These are phyloP conservation scores for Leccinum solheimii DNA, from an alignment of 1,284 basidiomycete species.

Conservation along the genomic window DNA sequence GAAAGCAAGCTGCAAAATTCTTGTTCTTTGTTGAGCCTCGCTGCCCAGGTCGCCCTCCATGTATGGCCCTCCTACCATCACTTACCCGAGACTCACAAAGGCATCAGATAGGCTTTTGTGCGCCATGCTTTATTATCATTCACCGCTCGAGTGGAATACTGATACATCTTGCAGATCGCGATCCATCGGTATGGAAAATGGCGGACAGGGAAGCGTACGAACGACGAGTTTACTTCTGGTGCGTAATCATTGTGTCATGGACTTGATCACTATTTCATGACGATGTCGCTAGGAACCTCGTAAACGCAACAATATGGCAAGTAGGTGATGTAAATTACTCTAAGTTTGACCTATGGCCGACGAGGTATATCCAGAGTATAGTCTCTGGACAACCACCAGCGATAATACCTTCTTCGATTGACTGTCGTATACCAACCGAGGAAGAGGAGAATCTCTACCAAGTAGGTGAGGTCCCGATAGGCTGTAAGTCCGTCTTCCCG, in stretches of 20 bases:
- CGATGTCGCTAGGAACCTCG: slow-evolving; percentile 37
- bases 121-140: slow-evolving; percentile 17
- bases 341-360: not conserved
- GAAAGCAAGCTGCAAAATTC: slow-evolving; percentile 50
- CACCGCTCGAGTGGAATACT: slow-evolving; percentile 1
- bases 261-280: not conserved
- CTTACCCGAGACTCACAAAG: slow-evolving; percentile 1
- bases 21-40: slow-evolving; percentile 47
- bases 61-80: slow-evolving; percentile 31
- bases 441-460: slow-evolving; percentile 46
- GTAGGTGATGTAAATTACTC: slow-evolving; percentile 1
- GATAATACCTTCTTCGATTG: slow-evolving; percentile 41
- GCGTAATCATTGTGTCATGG: not conserved
- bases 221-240: slow-evolving; percentile 54
- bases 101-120: slow-evolving; percentile 50
- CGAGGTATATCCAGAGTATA: slow-evolving; percentile 36
- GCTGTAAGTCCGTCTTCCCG: slow-evolving; percentile 40
- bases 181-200: slow-evolving; percentile 54
- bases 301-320: slow-evolving; percentile 46
- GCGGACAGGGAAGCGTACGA: slow-evolving; percentile 51
- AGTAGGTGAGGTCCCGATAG: slow-evolving; percentile 43
- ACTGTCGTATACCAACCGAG: slow-evolving; percentile 45
- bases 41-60: slow-evolving; percentile 46
- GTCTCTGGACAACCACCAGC: slow-evolving; percentile 52
- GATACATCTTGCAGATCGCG: slow-evolving; percentile 42